Conservation (phyloP, 805 yeast genomes). For the Suhomyces emberorum region DNA sequence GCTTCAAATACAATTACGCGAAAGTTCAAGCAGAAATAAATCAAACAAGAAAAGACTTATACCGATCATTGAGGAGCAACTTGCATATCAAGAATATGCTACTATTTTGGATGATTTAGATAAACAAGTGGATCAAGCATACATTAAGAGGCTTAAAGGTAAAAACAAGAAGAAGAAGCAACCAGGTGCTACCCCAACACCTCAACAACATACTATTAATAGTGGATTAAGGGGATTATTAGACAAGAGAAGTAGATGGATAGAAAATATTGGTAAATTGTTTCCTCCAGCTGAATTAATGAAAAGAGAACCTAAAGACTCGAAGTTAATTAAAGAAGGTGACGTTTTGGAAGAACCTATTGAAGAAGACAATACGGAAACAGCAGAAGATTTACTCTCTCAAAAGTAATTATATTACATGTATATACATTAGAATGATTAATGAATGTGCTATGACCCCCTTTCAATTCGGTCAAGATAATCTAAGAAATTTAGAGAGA, state of each 20-base stretch:
- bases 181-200: conserved; percentile 22
- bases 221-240: conserved; percentile 73
- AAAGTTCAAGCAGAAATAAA: conserved; percentile 60
- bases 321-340: conserved; percentile 47
- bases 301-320: conserved; percentile 69
- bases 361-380: conserved; percentile 24
- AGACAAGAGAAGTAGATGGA: conserved; percentile 89
- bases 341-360: conserved; percentile 33
- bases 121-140: conserved; percentile 95
- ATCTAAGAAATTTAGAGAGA: conserved; percentile 15
- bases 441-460: no score
- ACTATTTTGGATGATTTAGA: conserved; percentile 90
- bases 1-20: conserved; percentile 65
- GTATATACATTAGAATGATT: conserved; percentile 2
- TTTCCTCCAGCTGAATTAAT: conserved; percentile 65
- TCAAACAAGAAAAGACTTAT: conserved; percentile 61
- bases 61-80: conserved; percentile 78
- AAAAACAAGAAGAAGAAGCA: conserved; percentile 64
- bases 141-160: conserved; percentile 74
- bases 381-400: conserved; percentile 14
- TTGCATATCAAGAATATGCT: conserved; percentile 92
- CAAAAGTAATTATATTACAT: conserved; percentile 1
- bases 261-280: conserved; percentile 81
- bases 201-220: conserved; percentile 68
- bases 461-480: no score